Evolutionary conservation across 768 basidiomycete genomes (phyloP), one percentile per base, ranked within the genome.

Genomic region (Lactarius vividus): DNA sequence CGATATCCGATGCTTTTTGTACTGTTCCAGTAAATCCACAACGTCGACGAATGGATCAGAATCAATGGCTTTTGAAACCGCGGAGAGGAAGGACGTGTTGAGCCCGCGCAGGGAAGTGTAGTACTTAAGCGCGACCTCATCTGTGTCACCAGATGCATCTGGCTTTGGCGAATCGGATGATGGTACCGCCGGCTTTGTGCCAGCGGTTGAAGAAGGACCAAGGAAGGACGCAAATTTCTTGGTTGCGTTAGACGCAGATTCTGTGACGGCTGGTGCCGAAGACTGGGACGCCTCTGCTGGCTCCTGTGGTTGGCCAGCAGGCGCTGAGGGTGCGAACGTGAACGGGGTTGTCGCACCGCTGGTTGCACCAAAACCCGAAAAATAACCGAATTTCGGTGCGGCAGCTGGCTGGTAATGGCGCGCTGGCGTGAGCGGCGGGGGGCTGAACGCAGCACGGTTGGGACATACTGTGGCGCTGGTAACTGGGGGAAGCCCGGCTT

Each of bases 71-170:
- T 83, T 82, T 35, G 83, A 79, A 61, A 90, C 73, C 16, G 83
- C 81, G n/a, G 82, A 77, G 28, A 88, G 73, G 66, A 92, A 78
- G 2, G 88, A 89, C 39, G 82, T 75, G 71, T 92, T 92, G 49
- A 92, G 80, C 16, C 89, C 90, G 40, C 91, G 86, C n/a, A 92
- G 81, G 29, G 85, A 83, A 46, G 78, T 83, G 76, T 85, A 91
- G 72, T 87, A 91, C 60, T 84, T 83, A 18, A 84, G 70, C 40
- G 81, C 79, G 29, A 71, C 60, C 15, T 69, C 69, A 15, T 70
- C 68, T 0, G 64, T 52, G 18, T 66, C 64, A 40, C 65, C 59
- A 18, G 69, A 70, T 31, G 69, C 55, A 31, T 57, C 59, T 23
- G 55, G 3, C 26, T 53, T 70, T 18, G 55, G 62, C 68, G 63